phyloP scores from a whole-genome alignment of 2,329 filamentous ascomycete genomes.

The Fusarium citri region DNA sequence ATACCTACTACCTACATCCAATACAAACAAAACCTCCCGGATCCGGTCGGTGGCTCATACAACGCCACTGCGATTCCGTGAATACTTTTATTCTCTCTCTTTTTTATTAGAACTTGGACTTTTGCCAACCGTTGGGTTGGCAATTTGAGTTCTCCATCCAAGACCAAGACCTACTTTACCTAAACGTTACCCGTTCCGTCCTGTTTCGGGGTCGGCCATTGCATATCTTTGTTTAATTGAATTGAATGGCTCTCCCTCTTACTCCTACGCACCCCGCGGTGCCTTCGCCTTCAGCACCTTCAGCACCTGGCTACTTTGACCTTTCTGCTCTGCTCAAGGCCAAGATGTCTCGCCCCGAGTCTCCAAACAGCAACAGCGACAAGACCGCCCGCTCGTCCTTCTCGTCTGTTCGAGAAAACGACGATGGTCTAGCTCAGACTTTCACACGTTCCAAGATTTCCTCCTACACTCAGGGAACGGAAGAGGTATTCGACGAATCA shows the following conservation, averaged over 20 bases:
- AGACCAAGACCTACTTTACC: conserved; percentile 9
- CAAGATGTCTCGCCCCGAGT: conserved; percentile 54
- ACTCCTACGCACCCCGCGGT: conserved; percentile 50
- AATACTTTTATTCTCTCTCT: conserved; percentile 12
- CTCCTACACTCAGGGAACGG: conserved; percentile 63
- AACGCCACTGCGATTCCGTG: conserved; percentile 33
- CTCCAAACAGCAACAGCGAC: conserved; percentile 51
- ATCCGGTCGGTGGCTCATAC: conserved; percentile 40
- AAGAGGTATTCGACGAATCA: conserved; percentile 65
- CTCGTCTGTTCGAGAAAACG: conserved; percentile 71
- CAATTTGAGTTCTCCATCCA: conserved; percentile 6
- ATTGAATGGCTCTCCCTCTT: conserved; percentile 50
- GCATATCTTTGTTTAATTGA: conserved; percentile 28
- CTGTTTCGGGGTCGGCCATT: conserved; percentile 38
- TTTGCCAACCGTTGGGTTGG: conserved; percentile 42
- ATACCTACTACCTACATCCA: too few relatives aligned
- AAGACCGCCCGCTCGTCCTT: conserved; percentile 66
- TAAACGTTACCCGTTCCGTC: conserved; percentile 22
- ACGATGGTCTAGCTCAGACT: conserved; percentile 68
- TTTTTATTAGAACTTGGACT: conserved; percentile 11
- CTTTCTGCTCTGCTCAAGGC: conserved; percentile 50
- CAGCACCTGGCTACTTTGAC: conserved; percentile 48
- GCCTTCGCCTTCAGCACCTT: conserved; percentile 34
- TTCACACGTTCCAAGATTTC: conserved; percentile 74
- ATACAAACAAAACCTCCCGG: conserved; percentile 26